These are phyloP conservation scores for Boletellus deceptivus DNA, from an alignment of 1,284 basidiomycete genomes.

Conservation along the genomic window DNA sequence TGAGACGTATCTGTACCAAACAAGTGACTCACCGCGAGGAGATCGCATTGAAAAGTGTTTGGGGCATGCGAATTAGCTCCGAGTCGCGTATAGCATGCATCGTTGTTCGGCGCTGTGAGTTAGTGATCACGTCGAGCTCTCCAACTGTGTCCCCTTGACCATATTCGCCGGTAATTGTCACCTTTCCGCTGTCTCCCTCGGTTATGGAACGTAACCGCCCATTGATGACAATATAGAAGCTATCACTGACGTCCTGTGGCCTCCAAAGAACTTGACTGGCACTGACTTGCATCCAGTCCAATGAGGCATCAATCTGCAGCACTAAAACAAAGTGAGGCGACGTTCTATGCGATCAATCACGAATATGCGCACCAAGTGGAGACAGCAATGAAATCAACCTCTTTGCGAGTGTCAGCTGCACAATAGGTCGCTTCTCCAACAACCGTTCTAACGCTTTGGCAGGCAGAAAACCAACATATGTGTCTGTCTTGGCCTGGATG, in stretches of 20 bases:
- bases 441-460: slow-evolving; percentile 86
- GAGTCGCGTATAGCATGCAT: slow-evolving; percentile 98
- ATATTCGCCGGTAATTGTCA: slow-evolving; percentile 89
- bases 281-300: slow-evolving; percentile 98
- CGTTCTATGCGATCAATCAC: not conserved
- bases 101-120: slow-evolving; percentile 83
- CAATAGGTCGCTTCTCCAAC: slow-evolving; percentile 92
- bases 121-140: slow-evolving; percentile 97
- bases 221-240: slow-evolving; percentile 98
- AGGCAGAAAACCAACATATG: slow-evolving; percentile 94
- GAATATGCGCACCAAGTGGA: slow-evolving; percentile 65
- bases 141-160: slow-evolving; percentile 88
- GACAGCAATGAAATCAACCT: slow-evolving; percentile 92
- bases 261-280: slow-evolving; percentile 94
- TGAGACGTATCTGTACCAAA: not conserved
- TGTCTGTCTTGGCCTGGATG: slow-evolving; percentile 95
- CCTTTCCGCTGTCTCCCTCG: slow-evolving; percentile 66
- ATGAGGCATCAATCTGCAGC: slow-evolving; percentile 93
- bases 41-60: slow-evolving; percentile 97
- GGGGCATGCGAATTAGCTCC: slow-evolving; percentile 96
- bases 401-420: slow-evolving; percentile 94
- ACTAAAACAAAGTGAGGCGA: slow-evolving; percentile 47
- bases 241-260: slow-evolving; percentile 86
- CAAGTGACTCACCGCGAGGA: slow-evolving; percentile 62
- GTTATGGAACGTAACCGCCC: slow-evolving; percentile 87